A percentile compares a stretch with the other conserved stretches of the same genome.
Evolutionary conservation across 805 yeast species (phyloP).

Genomic region (Candida coleopterorum): DNA sequence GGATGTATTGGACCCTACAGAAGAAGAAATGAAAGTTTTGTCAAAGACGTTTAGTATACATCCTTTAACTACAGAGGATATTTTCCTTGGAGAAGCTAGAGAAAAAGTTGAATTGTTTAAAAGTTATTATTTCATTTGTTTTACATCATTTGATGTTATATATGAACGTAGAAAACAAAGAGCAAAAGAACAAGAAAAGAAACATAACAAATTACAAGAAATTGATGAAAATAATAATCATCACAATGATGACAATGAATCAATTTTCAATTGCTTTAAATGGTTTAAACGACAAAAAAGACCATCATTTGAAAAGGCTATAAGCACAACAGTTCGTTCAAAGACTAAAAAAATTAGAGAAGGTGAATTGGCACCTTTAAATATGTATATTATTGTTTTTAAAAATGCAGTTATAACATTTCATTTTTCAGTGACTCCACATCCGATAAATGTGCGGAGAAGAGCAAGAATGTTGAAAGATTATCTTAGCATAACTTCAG

Average conservation of each 20-base stretch:
- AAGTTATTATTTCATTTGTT: slow-evolving; percentile 88
- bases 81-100: slow-evolving; percentile 86
- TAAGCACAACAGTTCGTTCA: slow-evolving; percentile 19
- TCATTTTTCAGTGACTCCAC: slow-evolving; percentile 93
- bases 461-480: slow-evolving; percentile 85
- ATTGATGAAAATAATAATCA: slow-evolving; percentile 22
- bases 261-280: slow-evolving; percentile 16
- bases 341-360: slow-evolving; percentile 31
- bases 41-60: slow-evolving; percentile 92
- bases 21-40: slow-evolving; percentile 91
- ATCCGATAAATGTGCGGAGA: slow-evolving; percentile 91
- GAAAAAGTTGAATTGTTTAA: slow-evolving; percentile 93
- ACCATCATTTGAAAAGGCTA: slow-evolving; percentile 9
- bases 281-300: slow-evolving; percentile 14
- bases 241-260: slow-evolving; percentile 11
- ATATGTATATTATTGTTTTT: slow-evolving; percentile 90
- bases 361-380: slow-evolving; percentile 77
- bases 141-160: slow-evolving; percentile 58
- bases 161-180: slow-evolving; percentile 60
- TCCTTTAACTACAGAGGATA: slow-evolving; percentile 95
- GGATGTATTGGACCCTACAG: slow-evolving; percentile 88
- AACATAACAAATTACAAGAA: slow-evolving; percentile 33
- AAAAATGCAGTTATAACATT: slow-evolving; percentile 87
- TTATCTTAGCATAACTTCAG: slow-evolving; percentile 84
- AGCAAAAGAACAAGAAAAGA: slow-evolving; percentile 42